Evolutionary conservation across 1,139 yeast genomes (phyloP).

Genomic region (Pneumocystis oryctolagi): DNA sequence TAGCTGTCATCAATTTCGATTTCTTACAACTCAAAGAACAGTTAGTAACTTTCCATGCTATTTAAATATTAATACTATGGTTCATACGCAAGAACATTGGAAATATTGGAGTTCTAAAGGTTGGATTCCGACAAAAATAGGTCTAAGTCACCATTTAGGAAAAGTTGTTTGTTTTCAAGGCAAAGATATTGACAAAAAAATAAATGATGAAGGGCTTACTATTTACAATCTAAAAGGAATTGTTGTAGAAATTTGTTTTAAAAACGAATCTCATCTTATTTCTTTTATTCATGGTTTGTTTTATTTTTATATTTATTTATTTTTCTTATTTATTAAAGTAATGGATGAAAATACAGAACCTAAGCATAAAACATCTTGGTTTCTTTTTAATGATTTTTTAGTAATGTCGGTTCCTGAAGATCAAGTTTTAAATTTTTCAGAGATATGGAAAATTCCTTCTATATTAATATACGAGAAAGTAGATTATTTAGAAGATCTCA

Average conservation of each 20-base stretch:
- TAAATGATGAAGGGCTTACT: constrained; percentile 7
- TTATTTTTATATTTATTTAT: constrained; percentile 26
- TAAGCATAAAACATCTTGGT: constrained; percentile 38
- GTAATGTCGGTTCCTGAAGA: constrained; percentile 61
- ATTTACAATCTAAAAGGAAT: constrained; percentile 24
- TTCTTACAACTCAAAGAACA: constrained; percentile 21
- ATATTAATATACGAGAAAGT: constrained; percentile 40
- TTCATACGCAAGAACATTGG: constrained; percentile 22
- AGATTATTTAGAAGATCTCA: neutral
- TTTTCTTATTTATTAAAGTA: constrained; percentile 8
- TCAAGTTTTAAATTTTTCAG: constrained; percentile 53
- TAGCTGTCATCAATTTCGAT: constrained; percentile 11
- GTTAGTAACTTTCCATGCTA: constrained; percentile 50
- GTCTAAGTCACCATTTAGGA: constrained; percentile 6
- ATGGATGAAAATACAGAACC: constrained; percentile 14
- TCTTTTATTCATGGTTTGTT: constrained; percentile 38
- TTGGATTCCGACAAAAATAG: constrained; percentile 12
- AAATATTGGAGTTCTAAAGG: constrained; percentile 13
- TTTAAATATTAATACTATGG: constrained; percentile 44
- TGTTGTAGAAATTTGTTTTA: constrained; percentile 25
- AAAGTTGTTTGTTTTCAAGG: constrained; percentile 9
- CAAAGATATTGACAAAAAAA: constrained; percentile 10
- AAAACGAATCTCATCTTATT: constrained; percentile 25
- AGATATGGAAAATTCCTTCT: constrained; percentile 75
- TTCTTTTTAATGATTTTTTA: constrained; percentile 76